Evolutionary conservation across 257 asterid species (phyloP).

Genomic region (Salvia miltiorrhiza): DNA sequence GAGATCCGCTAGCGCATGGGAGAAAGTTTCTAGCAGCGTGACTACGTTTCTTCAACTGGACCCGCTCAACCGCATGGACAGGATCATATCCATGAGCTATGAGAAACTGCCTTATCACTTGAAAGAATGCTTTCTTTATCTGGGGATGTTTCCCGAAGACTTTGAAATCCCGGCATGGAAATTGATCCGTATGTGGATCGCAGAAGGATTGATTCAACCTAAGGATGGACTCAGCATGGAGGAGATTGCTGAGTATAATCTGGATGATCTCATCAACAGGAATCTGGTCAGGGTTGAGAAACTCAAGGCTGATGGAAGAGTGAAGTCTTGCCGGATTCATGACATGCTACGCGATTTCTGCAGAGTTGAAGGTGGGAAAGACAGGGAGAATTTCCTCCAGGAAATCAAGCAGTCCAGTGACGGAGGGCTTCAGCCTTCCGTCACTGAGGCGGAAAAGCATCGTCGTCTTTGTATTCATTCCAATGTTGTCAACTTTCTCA

Average conservation of each 20-base stretch:
- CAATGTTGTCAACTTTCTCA: slow-evolving; percentile 5
- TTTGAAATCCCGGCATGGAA: slow-evolving; percentile 24
- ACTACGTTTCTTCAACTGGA: background rate
- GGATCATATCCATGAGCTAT: slow-evolving; percentile 22
- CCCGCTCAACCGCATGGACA: slow-evolving; percentile 7
- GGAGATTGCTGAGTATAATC: slow-evolving; percentile 19
- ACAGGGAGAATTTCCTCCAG: slow-evolving; percentile 21
- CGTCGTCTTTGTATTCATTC: slow-evolving; percentile 41
- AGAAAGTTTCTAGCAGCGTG: slow-evolving; percentile 19
- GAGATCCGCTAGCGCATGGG: background rate
- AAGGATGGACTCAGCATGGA: slow-evolving; percentile 9
- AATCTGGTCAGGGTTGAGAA: slow-evolving; percentile 11
- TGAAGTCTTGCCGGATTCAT: slow-evolving; percentile 25
- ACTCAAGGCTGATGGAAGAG: slow-evolving; percentile 14
- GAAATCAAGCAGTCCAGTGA: slow-evolving; percentile 24
- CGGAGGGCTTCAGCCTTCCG: slow-evolving; percentile 5
- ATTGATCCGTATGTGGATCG: slow-evolving; percentile 26
- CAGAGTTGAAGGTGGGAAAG: slow-evolving; percentile 3
- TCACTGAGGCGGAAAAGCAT: background rate
- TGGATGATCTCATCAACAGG: slow-evolving; percentile 21
- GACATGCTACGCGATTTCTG: slow-evolving; percentile 28
- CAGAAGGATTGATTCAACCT: slow-evolving; percentile 18
- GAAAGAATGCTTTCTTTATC: slow-evolving; percentile 23
- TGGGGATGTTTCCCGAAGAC: slow-evolving; percentile 25
- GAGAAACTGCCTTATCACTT: slow-evolving; percentile 19